Percentiles rank a stretch among this genome's conserved stretches.
Evolutionary conservation across 2,329 filamentous ascomycete genomes (phyloP).

Genomic region (Aspergillus sp.): DNA sequence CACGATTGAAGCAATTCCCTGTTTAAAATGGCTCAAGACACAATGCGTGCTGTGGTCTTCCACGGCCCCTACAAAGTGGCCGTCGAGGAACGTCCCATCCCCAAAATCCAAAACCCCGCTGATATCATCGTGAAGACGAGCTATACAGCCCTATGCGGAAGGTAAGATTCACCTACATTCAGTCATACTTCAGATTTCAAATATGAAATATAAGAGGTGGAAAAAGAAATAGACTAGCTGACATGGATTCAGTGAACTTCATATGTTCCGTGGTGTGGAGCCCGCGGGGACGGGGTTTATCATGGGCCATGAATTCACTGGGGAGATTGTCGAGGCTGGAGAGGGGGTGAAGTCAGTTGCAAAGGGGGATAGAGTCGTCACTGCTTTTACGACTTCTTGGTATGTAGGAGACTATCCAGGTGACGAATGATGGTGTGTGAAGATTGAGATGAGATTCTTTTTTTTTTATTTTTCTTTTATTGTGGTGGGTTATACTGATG

Average conservation of each 20-base stretch:
- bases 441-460: too few relatives aligned
- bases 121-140: slow-evolving; percentile 82
- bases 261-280: slow-evolving; percentile 80
- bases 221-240: not conserved
- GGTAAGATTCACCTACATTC: slow-evolving; percentile 49
- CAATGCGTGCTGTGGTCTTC: slow-evolving; percentile 88
- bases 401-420: slow-evolving; percentile 33
- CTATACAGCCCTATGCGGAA: slow-evolving; percentile 81
- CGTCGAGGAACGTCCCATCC: slow-evolving; percentile 74
- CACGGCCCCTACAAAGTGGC: slow-evolving; percentile 70
- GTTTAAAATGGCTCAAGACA: slow-evolving; percentile 26
- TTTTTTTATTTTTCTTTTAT: not conserved
- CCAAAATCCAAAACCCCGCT: slow-evolving; percentile 63
- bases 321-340: slow-evolving; percentile 65
- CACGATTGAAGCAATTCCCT: too few relatives aligned
- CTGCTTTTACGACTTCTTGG: slow-evolving; percentile 80
- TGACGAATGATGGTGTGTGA: too few relatives aligned
- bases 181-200: too few relatives aligned
- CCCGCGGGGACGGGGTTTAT: slow-evolving; percentile 60
- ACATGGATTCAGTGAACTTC: slow-evolving; percentile 62
- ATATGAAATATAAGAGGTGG: not conserved
- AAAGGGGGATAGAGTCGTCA: slow-evolving; percentile 73
- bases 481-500: too few relatives aligned
- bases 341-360: slow-evolving; percentile 62
- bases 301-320: slow-evolving; percentile 81